Base-by-base conservation (phyloP, 2,329 filamentous ascomycete genomes). In the Botrytis porri region DNA sequence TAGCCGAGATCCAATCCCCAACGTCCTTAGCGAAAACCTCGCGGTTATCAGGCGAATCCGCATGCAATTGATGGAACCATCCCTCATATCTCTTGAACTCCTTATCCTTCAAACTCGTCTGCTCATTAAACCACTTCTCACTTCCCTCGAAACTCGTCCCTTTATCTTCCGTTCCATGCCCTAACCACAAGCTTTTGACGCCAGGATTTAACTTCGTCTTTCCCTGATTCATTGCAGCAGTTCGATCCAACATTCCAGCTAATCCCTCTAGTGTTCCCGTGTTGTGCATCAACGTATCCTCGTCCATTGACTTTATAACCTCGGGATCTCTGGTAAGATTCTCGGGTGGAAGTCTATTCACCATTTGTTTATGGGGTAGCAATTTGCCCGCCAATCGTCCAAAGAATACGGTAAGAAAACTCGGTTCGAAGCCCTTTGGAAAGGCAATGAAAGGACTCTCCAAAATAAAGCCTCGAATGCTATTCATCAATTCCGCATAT, bases 261-360 rank as follows among this genome's bases (percentile, higher is more conserved):
- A 97, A 81, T 0, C 93, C 93, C 81, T 95, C 91, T n/a, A 97
- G 85, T 10, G 95, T 97, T 51, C 94, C 95, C 3, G 90, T 95
- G 81, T 95, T 87, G 82, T 97, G 94, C 81, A 90, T 89, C 70
- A 97, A 84, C 67, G 85, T 80, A 82, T 98, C 95, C 43, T 88
- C 86, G 3, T 84, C 83, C 76, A 93, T 87, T 39, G 84, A 86
- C 78, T 88, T 84, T 70, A 88, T 86, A 3, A 93, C 88, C 35
- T 83, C 88, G 37, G 87, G 84, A 81, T 95, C 92, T 37, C 93
- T 88, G 51, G 87, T 90, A 71, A 97, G 80, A 75, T 90, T 85
- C 74, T 87, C 86, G 2, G 88, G 82, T 63, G 91, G 87, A 84
- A 64, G 87, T 86, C 75, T 93, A 88, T 74, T 88, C 84, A 76